Base-by-base conservation (phyloP, 169 alveolate species). In the Plasmodium yoelii region DNA sequence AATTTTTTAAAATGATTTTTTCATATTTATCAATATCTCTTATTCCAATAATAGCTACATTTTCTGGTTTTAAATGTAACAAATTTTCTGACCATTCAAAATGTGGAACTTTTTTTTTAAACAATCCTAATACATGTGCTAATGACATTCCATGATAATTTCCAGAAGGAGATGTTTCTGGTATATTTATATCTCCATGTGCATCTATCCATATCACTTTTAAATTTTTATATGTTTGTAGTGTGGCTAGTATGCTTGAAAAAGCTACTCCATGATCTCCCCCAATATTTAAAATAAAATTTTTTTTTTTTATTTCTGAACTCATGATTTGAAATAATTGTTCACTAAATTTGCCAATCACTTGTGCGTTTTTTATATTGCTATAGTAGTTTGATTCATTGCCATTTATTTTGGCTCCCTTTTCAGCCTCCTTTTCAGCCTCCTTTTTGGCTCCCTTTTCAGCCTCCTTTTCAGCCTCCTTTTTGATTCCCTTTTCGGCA, bases 181-280 rank as follows among this genome's bases (percentile, higher is more conserved):
- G 95, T n/a, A 90, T 74, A 74, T 92, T 92, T 26, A 87, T 84
- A 57, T 93, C 96, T 1, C 91, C 93, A 82, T 93, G 96, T 18
- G 96, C 96, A 87, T 93, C 96, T 7, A 93, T 67, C 96, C 96
- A 93, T 13, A 93, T 49, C 5, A 93, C 88, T 61, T 75, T 92
- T 19, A 88, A 53, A n/a, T 92, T 60, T n/a, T 84, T 80, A 59
- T 68, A 82, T 10, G 59, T 75, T 28, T 87, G 82, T 64, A 86
- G 63, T 24, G 88, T 34, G 5, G 92, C 93, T 22, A 77, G 34
- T 34, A 93, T 74, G 18, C 94, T 87, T 6, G 94, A 90, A 34
- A 87, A 91, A 15, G 95, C 96, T 9, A 88, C 65, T 19, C 93
- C 55, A 60, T 93, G 96, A 57, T 93, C 96, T 18, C 96, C 96